phyloP scores from a whole-genome alignment of 805 yeast species.

The Dipodascopsis tothii region DNA sequence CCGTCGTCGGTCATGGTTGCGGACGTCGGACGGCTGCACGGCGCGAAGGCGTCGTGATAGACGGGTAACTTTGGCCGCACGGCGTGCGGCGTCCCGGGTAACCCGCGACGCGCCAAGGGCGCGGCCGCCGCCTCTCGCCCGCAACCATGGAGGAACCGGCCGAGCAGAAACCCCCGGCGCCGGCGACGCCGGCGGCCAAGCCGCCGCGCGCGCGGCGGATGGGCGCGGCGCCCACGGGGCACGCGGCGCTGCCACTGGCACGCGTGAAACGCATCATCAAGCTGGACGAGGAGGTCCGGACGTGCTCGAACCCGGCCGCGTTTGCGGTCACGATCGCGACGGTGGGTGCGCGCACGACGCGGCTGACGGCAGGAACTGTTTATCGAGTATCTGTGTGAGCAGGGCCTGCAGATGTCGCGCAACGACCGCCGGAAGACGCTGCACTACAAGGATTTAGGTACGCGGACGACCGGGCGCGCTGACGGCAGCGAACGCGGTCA shows the following conservation, averaged over 20 bases:
- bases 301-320: conserved; percentile 24
- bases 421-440: conserved; percentile 22
- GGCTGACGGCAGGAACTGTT: conserved; percentile 19
- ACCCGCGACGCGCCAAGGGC: too few species aligned
- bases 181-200: too few species aligned
- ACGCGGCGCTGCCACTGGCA: conserved; percentile 21
- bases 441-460: conserved; percentile 24
- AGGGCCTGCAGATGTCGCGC: conserved; percentile 19
- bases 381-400: conserved; percentile 21
- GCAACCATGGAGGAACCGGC: too few species aligned
- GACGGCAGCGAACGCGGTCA: conserved; percentile 21
- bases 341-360: conserved; percentile 6
- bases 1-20: too few species aligned
- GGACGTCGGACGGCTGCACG: too few species aligned
- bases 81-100: too few species aligned
- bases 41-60: too few species aligned
- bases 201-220: neutral
- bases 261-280: conserved; percentile 24
- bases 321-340: conserved; percentile 27
- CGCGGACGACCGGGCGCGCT: neutral
- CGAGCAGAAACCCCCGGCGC: too few species aligned
- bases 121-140: too few species aligned
- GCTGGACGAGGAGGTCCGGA: conserved; percentile 23
- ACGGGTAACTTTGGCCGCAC: too few species aligned
- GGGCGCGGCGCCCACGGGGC: conserved; percentile 9